Evolutionary conservation across 2,329 filamentous ascomycete genomes (phyloP), one percentile per base, ranked within the genome.

Genomic region (Cladosporium sp.): DNA sequence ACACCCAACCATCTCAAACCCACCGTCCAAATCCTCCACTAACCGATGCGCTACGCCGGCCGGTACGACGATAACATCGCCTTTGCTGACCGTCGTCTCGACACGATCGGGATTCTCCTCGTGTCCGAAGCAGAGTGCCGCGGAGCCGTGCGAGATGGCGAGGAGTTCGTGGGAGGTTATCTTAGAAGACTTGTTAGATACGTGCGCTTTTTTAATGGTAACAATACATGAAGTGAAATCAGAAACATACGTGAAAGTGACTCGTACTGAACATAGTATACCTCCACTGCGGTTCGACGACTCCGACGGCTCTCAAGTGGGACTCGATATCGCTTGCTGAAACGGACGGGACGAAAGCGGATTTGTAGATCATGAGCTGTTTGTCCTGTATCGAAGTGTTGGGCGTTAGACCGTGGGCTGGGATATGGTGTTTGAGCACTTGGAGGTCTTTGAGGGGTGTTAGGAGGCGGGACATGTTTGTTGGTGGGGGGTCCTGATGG

Each of bases 191-290:
- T 5, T 4, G 19, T 39, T 39, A 39, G 17, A 18, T 5, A 30
- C 9, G 15, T 7, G 3, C 15, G 30, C 9, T 32, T 32, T 4
- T 9, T 32, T 11, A 32, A 19, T 40, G 13, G n/a, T n/a, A n/a
- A n/a, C n/a, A n/a, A n/a, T n/a, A n/a, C n/a, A n/a, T n/a, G n/a
- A n/a, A n/a, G n/a, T n/a, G 12, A 7, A 3, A 30, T 38, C 4
- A 12, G 18, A 22, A 7, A 20, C 44, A n/a, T 34, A 48, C 80
- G 68, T 88, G 84, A 64, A 84, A 88, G 67, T 88, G 84, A 1
- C 77, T 80, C 5, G 75, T 78, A 30, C 64, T 66, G 65, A 84
- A 88, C 83, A 88, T 88, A 13, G 80, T 82, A 66, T 83, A 86
- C 20, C 80, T 74, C 84, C 84, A 87, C 61, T 84, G 80, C 0